Percentiles rank a stretch among this genome's conserved stretches.
Conservation (phyloP, 2,329 filamentous ascomycete species). For the Ophiostoma novo-ulmi region DNA sequence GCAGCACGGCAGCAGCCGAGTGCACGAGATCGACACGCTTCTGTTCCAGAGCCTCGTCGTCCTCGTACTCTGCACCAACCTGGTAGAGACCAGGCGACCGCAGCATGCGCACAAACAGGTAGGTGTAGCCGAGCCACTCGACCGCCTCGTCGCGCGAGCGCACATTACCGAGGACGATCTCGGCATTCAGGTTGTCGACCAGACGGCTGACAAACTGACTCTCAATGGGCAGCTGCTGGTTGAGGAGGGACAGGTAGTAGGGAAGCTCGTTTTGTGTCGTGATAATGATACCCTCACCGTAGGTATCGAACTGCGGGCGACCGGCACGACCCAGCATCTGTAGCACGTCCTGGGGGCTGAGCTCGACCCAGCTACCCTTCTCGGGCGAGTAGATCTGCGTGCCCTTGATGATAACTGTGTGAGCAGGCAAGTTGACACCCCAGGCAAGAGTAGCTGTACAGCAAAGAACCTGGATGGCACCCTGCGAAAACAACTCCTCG, state of each 20-base stretch:
- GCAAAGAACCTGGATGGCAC: slow-evolving; percentile 88
- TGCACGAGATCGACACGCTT: slow-evolving; percentile 97
- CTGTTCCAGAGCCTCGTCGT: slow-evolving; percentile 86
- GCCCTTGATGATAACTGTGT: slow-evolving; percentile 98
- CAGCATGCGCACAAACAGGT: slow-evolving; percentile 96
- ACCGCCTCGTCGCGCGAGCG: slow-evolving; percentile 89
- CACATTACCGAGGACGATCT: slow-evolving; percentile 90
- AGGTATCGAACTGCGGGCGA: slow-evolving; percentile 93
- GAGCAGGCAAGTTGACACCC: slow-evolving; percentile 96
- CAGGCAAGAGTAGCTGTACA: slow-evolving; percentile 97
- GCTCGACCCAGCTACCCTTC: slow-evolving; percentile 96
- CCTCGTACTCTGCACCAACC: slow-evolving; percentile 91
- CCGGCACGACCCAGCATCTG: slow-evolving; percentile 98
- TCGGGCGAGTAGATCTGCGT: slow-evolving; percentile 97
- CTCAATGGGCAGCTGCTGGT: slow-evolving; percentile 95
- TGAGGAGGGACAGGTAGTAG: slow-evolving; percentile 93
- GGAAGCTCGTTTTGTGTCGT: slow-evolving; percentile 92
- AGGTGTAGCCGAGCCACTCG: slow-evolving; percentile 98
- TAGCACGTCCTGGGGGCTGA: slow-evolving; percentile 94
- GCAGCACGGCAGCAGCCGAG: slow-evolving; percentile 80
- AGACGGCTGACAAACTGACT: slow-evolving; percentile 90
- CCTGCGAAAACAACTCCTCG: slow-evolving; percentile 87
- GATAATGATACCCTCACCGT: slow-evolving; percentile 97
- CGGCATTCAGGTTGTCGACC: slow-evolving; percentile 93
- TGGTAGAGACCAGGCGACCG: slow-evolving; percentile 92